phyloP scores from a whole-genome alignment of 305 asterid genomes.

The Fraxinus dipetala region DNA sequence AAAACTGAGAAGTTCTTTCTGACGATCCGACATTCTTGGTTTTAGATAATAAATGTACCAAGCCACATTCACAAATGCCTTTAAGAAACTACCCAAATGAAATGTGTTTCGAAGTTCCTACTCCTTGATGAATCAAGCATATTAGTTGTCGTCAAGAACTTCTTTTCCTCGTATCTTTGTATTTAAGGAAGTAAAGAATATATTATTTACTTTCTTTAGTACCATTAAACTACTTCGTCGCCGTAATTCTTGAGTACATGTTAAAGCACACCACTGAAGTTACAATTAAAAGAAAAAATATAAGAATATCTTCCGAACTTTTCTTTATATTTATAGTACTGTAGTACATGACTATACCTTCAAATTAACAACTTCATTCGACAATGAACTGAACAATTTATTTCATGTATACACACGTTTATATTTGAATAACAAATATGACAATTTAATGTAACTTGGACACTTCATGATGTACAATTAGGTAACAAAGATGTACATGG shows the following conservation, averaged over 20 bases:
- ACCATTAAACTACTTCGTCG: background rate
- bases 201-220: background rate
- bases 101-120: conserved; percentile 12
- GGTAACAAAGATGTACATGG: background rate
- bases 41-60: background rate
- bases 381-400: background rate
- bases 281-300: background rate
- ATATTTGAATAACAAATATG: background rate
- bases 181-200: background rate
- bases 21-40: background rate
- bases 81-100: background rate
- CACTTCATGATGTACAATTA: background rate
- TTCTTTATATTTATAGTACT: background rate
- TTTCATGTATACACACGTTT: background rate
- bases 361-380: background rate
- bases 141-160: background rate
- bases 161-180: background rate
- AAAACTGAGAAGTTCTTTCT: conserved; percentile 10
- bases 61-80: background rate
- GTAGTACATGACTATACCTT: background rate
- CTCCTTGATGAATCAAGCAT: conserved; percentile 7
- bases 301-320: background rate
- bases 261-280: background rate
- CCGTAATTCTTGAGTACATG: background rate
- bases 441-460: background rate